These are phyloP conservation scores for Hygrophoropsis aurantiaca DNA, from an alignment of 768 basidiomycete genomes.

Conservation along the genomic window DNA sequence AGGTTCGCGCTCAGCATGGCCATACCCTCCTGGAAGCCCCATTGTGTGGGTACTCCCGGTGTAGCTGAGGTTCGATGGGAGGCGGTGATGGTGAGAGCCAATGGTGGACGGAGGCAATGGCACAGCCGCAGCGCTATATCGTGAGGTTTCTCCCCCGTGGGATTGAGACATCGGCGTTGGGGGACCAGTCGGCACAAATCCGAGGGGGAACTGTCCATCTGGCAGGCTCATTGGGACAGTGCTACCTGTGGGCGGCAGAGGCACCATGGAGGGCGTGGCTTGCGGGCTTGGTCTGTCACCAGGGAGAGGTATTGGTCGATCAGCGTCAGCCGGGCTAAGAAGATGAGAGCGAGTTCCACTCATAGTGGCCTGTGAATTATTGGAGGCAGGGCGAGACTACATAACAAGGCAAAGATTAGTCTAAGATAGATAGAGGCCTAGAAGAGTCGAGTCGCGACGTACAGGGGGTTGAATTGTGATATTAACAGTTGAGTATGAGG, in stretches of 20 bases:
- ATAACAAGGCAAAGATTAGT: not conserved
- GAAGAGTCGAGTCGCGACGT: slow-evolving; percentile 5
- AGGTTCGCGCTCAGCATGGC: slow-evolving; percentile 10
- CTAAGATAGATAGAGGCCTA: not conserved
- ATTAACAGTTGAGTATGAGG: slow-evolving; percentile 29
- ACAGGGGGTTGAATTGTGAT: slow-evolving; percentile 34
- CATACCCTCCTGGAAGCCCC: slow-evolving; percentile 13
- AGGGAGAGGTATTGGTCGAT: slow-evolving; percentile 34
- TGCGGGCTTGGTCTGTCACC: not conserved
- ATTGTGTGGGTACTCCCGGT: slow-evolving; percentile 9
- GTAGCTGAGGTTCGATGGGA: slow-evolving; percentile 17
- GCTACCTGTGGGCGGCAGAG: slow-evolving; percentile 5
- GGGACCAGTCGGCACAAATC: slow-evolving; percentile 33
- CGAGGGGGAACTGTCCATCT: slow-evolving; percentile 32
- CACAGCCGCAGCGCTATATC: slow-evolving; percentile 25
- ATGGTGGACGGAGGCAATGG: slow-evolving; percentile 30
- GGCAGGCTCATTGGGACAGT: slow-evolving; percentile 26
- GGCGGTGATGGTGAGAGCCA: slow-evolving; percentile 21
- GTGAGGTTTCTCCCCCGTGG: slow-evolving; percentile 11
- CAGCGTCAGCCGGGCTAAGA: slow-evolving; percentile 42
- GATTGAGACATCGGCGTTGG: slow-evolving; percentile 13
- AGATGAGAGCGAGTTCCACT: slow-evolving; percentile 26
- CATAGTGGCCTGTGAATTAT: slow-evolving; percentile 26
- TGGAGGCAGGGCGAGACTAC: slow-evolving; percentile 40
- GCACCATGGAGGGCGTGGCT: slow-evolving; percentile 4